Conservation (phyloP, 345 rosid species). For the Gossypium sturtianum region DNA sequence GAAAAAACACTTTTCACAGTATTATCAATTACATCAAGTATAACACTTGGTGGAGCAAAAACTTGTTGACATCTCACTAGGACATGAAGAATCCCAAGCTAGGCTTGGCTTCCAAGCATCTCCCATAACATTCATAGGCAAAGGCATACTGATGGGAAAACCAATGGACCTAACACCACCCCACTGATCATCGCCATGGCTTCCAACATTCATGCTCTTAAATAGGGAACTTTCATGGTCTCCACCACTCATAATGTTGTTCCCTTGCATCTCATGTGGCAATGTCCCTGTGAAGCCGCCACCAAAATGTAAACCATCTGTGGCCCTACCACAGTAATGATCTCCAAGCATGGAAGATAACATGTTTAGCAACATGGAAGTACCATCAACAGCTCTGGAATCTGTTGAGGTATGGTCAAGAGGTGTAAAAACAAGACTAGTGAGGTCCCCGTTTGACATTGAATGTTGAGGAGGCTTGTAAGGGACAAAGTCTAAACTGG, state of each 20-base stretch:
- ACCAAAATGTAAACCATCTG: conserved; percentile 16
- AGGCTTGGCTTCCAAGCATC: conserved; percentile 32
- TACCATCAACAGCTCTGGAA: conserved; percentile 28
- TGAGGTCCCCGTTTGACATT: conserved; percentile 32
- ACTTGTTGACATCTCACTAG: conserved; percentile 25
- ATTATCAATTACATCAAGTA: conserved; percentile 17
- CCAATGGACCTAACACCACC: conserved; percentile 18
- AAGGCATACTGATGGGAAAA: conserved; percentile 31
- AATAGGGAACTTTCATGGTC: conserved; percentile 1
- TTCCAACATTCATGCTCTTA: conserved; percentile 8
- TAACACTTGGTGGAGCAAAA: conserved; percentile 27
- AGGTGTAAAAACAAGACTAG: conserved; percentile 36
- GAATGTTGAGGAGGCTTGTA: conserved; percentile 30
- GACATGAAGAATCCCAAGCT: conserved; percentile 29
- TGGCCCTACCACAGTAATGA: conserved; percentile 5
- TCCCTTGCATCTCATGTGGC: conserved; percentile 22
- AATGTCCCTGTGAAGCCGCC: conserved; percentile 12
- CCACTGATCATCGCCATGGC: conserved; percentile 22
- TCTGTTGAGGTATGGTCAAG: conserved; percentile 27
- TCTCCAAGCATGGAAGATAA: conserved; percentile 44
- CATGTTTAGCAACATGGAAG: conserved; percentile 39
- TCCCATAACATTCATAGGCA: conserved; percentile 12
- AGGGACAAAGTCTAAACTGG: conserved; percentile 33
- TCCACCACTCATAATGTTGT: neutral
- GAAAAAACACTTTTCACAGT: neutral